Evolutionary conservation across 495 filamentous ascomycete genomes (phyloP).

Genomic region (Bacidia rubella): DNA sequence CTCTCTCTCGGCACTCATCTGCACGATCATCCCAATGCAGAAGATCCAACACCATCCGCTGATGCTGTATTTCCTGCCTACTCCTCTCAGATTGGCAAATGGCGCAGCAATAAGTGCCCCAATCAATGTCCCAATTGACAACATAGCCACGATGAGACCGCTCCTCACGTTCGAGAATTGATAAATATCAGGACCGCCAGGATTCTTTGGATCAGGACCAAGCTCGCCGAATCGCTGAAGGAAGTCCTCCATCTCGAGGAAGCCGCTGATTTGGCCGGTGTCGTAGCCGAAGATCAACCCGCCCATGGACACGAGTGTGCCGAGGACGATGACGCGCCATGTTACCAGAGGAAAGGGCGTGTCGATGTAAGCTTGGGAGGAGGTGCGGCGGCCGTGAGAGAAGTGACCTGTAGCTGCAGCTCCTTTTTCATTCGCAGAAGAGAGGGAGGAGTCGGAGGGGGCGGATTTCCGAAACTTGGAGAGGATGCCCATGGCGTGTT

Average conservation of each 20-base stretch:
- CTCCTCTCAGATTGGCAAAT: conserved; percentile 31
- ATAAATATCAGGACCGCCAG: conserved; percentile 16
- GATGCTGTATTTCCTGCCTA: conserved; percentile 41
- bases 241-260: conserved; percentile 47
- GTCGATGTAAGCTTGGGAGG: conserved; percentile 25
- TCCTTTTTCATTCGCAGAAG: not conserved
- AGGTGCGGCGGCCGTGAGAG: not conserved
- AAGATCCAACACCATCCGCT: conserved; percentile 46
- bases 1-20: conserved; percentile 42
- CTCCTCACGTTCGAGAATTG: conserved; percentile 41
- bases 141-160: conserved; percentile 42
- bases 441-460: not conserved
- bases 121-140: conserved; percentile 13
- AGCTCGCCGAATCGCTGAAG: conserved; percentile 33
- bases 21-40: conserved; percentile 55
- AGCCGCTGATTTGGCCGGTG: conserved; percentile 46
- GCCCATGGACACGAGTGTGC: conserved; percentile 49
- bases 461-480: not conserved
- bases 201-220: conserved; percentile 19
- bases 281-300: conserved; percentile 70
- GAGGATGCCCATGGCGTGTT: not conserved
- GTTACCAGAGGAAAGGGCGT: conserved; percentile 36
- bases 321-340: conserved; percentile 36
- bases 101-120: conserved; percentile 57
- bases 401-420: not conserved